Conservation (phyloP, 78 protist genomes). For the Tieghemostelium lacteum region DNA sequence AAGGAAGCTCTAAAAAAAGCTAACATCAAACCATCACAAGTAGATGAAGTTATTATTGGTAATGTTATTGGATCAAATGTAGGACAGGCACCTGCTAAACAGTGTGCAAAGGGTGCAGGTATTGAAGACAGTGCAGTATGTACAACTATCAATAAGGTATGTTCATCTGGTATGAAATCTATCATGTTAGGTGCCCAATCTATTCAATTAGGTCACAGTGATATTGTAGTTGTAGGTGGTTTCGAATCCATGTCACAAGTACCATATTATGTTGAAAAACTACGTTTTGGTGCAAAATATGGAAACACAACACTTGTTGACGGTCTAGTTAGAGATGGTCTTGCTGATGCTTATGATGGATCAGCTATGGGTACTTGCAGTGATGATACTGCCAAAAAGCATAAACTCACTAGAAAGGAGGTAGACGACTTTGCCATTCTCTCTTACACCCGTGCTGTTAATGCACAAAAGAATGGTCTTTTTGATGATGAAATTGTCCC, state of each 20-base stretch:
- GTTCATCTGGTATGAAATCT: constrained; percentile 98
- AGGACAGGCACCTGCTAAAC: constrained; percentile 93
- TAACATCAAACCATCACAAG: constrained; percentile 41
- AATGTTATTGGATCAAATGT: constrained; percentile 89
- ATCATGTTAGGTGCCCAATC: constrained; percentile 94
- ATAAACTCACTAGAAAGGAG: constrained; percentile 89
- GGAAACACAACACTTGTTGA: constrained; percentile 87
- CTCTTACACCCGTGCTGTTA: constrained; percentile 85
- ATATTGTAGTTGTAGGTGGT: constrained; percentile 95
- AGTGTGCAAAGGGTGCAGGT: constrained; percentile 91
- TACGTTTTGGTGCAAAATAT: constrained; percentile 86
- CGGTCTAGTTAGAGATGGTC: constrained; percentile 94
- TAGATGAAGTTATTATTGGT: constrained; percentile 92
- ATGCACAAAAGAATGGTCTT: constrained; percentile 75
- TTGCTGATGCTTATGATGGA: constrained; percentile 93
- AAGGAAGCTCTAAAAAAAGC: constrained; percentile 86
- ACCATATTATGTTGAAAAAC: constrained; percentile 90
- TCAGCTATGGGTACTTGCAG: constrained; percentile 95
- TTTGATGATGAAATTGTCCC: constrained; percentile 86
- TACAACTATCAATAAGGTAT: constrained; percentile 92
- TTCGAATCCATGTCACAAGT: constrained; percentile 98
- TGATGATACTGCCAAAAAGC: constrained; percentile 90
- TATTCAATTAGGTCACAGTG: constrained; percentile 87
- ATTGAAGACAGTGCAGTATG: constrained; percentile 49
- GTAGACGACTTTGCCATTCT: constrained; percentile 94